A percentile compares a stretch with the other conserved stretches of the same genome.
These are phyloP conservation scores for Erythrophleum ivorense DNA, from an alignment of 331 rosid species.

Conservation along the genomic window DNA sequence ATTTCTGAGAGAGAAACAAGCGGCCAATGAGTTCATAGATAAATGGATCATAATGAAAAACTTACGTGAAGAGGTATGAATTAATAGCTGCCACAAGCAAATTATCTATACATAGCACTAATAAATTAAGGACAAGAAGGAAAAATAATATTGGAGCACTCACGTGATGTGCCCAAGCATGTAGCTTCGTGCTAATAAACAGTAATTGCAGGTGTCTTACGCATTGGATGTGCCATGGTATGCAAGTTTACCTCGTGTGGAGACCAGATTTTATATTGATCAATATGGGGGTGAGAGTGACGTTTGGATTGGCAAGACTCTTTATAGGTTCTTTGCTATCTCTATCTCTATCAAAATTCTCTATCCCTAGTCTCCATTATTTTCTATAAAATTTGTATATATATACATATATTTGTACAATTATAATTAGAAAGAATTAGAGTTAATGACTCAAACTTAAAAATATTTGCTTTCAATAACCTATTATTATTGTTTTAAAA, in stretches of 20 bases:
- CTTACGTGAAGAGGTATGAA: conserved; percentile 72
- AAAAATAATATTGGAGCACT: not conserved
- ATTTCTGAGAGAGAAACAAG: conserved; percentile 64
- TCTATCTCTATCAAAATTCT: not conserved
- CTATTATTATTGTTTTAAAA: too few relatives aligned
- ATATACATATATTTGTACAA: too few relatives aligned
- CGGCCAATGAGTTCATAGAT: conserved; percentile 63
- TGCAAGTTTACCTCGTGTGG: conserved; percentile 69
- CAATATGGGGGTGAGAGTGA: conserved; percentile 67
- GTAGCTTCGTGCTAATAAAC: not conserved
- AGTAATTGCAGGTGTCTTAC: conserved; percentile 51
- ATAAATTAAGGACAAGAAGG: too few relatives aligned
- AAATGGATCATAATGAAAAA: conserved; percentile 88
- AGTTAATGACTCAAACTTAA: too few relatives aligned
- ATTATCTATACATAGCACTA: not conserved
- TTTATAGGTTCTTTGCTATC: conserved; percentile 49
- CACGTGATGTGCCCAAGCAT: not conserved
- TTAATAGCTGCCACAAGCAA: not conserved
- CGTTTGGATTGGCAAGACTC: conserved; percentile 76
- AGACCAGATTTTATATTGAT: conserved; percentile 58
- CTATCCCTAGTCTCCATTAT: too few relatives aligned
- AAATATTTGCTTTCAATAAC: too few relatives aligned
- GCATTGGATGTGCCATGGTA: conserved; percentile 64
- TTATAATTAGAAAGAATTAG: too few relatives aligned
- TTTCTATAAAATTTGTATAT: too few relatives aligned